Percentiles rank a stretch among this genome's conserved stretches.
These are phyloP conservation scores for Calonectria henricotiae DNA, from an alignment of 2,329 filamentous ascomycete species.

Conservation along the genomic window DNA sequence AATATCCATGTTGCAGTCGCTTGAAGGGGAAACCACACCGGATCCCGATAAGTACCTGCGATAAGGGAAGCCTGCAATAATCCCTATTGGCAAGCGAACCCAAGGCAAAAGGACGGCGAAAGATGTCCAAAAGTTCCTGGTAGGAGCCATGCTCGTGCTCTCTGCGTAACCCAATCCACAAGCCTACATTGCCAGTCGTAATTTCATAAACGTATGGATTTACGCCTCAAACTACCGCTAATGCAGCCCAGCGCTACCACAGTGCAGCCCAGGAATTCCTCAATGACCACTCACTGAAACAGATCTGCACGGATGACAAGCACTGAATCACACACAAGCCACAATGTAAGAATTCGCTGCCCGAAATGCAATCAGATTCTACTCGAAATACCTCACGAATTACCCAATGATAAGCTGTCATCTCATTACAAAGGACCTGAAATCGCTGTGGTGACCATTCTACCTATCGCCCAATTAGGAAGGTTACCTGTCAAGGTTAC, in stretches of 20 bases:
- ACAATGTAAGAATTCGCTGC: background rate
- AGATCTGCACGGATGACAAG: too few species aligned
- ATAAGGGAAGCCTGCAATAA: background rate
- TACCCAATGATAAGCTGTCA: background rate
- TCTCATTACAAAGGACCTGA: background rate
- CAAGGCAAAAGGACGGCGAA: constrained; percentile 4
- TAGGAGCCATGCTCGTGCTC: background rate
- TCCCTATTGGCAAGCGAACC: background rate
- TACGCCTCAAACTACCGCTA: background rate
- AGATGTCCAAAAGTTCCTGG: constrained; percentile 17
- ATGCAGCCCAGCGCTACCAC: background rate
- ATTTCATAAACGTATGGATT: background rate
- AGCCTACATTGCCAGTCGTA: too few species aligned
- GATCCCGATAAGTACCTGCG: constrained; percentile 12
- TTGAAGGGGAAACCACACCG: background rate
- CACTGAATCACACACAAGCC: background rate
- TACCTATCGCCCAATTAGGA: background rate
- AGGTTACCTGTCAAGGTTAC: constrained; percentile 7
- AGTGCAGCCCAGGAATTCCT: background rate
- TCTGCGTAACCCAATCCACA: background rate
- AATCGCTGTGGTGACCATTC: background rate
- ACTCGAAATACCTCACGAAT: background rate
- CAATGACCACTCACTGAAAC: background rate
- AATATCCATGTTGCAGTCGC: background rate
- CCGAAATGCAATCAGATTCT: background rate